Evolutionary conservation across 2,329 filamentous ascomycete species (phyloP), one percentile per base, ranked within the genome.

Genomic region (Claviceps quebecensis): DNA sequence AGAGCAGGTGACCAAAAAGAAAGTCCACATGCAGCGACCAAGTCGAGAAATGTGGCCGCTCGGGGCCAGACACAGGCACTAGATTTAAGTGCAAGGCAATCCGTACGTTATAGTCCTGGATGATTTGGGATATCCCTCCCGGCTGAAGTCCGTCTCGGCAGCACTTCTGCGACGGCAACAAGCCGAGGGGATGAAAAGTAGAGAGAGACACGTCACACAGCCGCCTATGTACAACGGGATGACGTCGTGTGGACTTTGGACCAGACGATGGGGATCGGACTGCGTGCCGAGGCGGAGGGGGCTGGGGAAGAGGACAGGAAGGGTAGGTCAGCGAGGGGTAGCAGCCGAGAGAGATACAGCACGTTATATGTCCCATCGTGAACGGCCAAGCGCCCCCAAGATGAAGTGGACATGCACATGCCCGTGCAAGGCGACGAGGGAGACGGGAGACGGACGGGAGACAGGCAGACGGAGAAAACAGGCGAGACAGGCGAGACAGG

Each of bases 61-160:
- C 38, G 36, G 48, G n/a, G 38, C 29, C 39, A 48, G 29, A 49
- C 26, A 39, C 37, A 46, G 38, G 45, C 48, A 53, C 49, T 53
- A 47, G 41, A 54, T 52, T 51, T 39, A 52, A 52, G 52, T 54
- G 52, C 52, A 49, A 40, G 17, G 38, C 6, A 49, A n/a, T 44
- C 36, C 48, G 39, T 49, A 49, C 17, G 36, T 45, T 49, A 49
- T 40, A 52, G 43, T 47, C 45, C 52, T 54, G 40, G 38, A 39
- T 49, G 16, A 47, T 34, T 29, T 43, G 29, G 29, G 29, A 34
- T 34, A 34, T 34, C 29, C 29, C 8, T 49, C 49, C 46, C 36
- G 49, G 48, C 38, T 50, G 43, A 39, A 38, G 17, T 43, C 17
- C 39, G 19, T 23, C 19, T 17, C 45, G 34, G 48, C 47, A 45